Base-by-base conservation (phyloP, 768 basidiomycete genomes). In the Macrolepiota albuminosa region DNA sequence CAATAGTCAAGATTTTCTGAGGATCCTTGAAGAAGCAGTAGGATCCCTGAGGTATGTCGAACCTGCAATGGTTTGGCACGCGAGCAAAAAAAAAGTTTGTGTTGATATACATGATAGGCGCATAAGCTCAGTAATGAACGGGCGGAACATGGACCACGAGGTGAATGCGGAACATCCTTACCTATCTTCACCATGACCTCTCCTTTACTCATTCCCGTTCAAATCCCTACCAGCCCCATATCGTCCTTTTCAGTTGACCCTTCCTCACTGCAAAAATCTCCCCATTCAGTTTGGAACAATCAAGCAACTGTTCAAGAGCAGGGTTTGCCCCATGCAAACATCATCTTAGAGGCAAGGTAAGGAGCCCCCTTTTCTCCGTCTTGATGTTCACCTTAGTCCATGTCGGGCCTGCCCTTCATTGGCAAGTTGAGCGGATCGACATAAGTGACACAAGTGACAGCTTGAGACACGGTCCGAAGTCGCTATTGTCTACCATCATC, bases 281-380 rank as follows among this genome's bases (percentile, higher is more conserved):
- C 74, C 75, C 71, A 43, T 56, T 73, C 34, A 64, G 71, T n/a
- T 73, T 74, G 72, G 76, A 26, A 70, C 34, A 71, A 76, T 16
- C 66, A 69, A 29, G 77, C 82, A 61, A 76, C 78, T 36, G 78
- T 82, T 21, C 74, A 75, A 21, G 80, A 81, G 61, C 84, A 89
- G 56, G 87, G 85, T 11, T 66, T 93, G 61, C 78, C 76, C 34
- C 86, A 91, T 71, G 78, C 78, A 36, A 73, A 76, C 46, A 67
- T 78, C 13, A 78, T 71, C 63, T 71, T 93, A 56, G 81, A 89
- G 64, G 81, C 89, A 49, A 88, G 85, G 91, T 91, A 75, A 85
- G 88, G 66, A 33, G 26, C 57, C 46, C 45, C 67, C 67, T 46
- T 56, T 61, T 66, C 61, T 62, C 60, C 67, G 70, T 61, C 61